Percentiles rank a stretch among this genome's conserved stretches.
These are phyloP conservation scores for Lactarius sp. DNA, from an alignment of 768 basidiomycete species.

Conservation along the genomic window DNA sequence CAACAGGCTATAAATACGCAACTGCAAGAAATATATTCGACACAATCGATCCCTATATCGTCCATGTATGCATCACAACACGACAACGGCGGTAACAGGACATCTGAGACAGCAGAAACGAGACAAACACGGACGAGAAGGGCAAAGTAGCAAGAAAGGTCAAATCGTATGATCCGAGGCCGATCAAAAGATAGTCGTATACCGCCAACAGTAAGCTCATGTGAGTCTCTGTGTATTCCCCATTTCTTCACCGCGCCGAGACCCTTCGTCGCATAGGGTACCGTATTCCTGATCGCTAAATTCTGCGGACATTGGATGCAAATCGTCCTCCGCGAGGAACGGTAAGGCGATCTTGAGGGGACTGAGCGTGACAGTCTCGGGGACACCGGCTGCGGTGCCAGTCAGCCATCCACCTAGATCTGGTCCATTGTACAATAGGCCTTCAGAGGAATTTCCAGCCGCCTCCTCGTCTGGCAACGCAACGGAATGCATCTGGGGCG, in stretches of 20 bases:
- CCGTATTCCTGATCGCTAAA: neutral
- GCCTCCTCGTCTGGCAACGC: neutral
- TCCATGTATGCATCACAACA: neutral
- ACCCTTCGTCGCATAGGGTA: neutral
- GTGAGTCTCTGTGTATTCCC: neutral
- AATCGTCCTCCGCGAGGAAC: neutral
- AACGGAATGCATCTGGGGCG: neutral
- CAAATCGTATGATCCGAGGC: neutral
- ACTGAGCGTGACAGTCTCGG: neutral
- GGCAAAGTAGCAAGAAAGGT: neutral
- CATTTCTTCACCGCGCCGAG: neutral
- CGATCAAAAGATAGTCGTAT: neutral
- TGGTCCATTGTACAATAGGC: neutral
- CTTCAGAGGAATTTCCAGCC: neutral
- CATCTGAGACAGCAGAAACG: neutral
- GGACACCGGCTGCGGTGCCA: neutral
- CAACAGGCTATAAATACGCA: neutral
- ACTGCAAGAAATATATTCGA: neutral
- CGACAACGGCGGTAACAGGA: neutral
- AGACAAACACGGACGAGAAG: neutral
- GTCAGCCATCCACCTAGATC: constrained; percentile 3
- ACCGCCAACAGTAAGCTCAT: neutral
- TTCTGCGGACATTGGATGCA: neutral
- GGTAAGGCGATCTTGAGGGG: neutral
- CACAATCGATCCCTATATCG: neutral